Percentiles rank a stretch among this genome's conserved stretches.
Conservation (phyloP, 495 filamentous ascomycete genomes). For the Echria macrotheca region DNA sequence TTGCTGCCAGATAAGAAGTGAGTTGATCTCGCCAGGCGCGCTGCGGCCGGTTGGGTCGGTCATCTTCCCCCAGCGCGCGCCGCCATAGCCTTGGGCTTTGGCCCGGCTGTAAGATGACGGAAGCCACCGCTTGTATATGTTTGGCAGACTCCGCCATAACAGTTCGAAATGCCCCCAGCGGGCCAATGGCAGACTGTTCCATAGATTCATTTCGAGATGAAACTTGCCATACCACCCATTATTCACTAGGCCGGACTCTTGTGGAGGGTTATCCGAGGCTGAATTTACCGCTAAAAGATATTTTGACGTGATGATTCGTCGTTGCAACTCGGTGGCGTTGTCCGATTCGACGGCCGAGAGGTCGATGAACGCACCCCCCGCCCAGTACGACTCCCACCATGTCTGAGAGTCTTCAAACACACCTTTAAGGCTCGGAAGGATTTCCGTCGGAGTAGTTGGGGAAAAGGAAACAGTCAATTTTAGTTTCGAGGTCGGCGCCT, state of each 20-base stretch:
- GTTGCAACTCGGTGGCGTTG: constrained; percentile 43
- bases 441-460: constrained; percentile 6
- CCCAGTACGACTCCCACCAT: constrained; percentile 44
- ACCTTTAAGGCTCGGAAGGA: not conserved
- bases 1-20: constrained; percentile 52
- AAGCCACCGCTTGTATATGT: constrained; percentile 45
- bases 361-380: constrained; percentile 42
- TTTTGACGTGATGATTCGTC: constrained; percentile 44
- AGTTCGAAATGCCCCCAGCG: constrained; percentile 47
- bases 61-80: constrained; percentile 56
- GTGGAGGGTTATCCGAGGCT: constrained; percentile 32
- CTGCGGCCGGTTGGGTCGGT: constrained; percentile 50
- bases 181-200: constrained; percentile 49
- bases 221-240: constrained; percentile 54
- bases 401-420: constrained; percentile 14
- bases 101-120: constrained; percentile 42
- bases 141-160: constrained; percentile 39
- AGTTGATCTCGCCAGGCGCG: constrained; percentile 53
- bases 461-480: constrained; percentile 33
- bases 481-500: constrained; percentile 14
- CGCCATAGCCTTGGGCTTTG: constrained; percentile 43
- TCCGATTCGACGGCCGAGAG: constrained; percentile 32
- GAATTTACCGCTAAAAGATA: constrained; percentile 47
- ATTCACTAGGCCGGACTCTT: constrained; percentile 46
- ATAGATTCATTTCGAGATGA: constrained; percentile 51